Evolutionary conservation across 345 rosid genomes (phyloP).

Genomic region (Boechera stricta): DNA sequence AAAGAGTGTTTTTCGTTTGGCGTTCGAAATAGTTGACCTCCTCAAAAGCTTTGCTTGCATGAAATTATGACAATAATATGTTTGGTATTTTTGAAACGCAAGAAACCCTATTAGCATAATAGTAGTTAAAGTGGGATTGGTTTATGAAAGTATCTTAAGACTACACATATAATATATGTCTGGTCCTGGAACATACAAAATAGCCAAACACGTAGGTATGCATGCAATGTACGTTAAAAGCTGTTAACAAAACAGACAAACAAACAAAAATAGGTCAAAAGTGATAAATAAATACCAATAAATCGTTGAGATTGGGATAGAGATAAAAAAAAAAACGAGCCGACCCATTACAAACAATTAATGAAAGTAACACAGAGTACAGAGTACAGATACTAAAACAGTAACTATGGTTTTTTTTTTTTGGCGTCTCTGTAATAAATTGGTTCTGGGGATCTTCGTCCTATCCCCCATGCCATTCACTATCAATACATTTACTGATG

Average conservation of each 20-base stretch:
- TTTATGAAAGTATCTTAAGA: not conserved
- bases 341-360: conserved; percentile 31
- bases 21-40: not conserved
- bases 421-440: conserved; percentile 44
- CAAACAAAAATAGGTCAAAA: not conserved
- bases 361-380: conserved; percentile 20
- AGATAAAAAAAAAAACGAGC: conserved; percentile 22
- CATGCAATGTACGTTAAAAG: conserved; percentile 45
- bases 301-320: conserved; percentile 22
- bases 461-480: conserved; percentile 33
- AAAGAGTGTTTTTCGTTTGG: not conserved
- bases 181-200: conserved; percentile 33
- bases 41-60: not conserved
- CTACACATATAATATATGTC: not conserved
- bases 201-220: conserved; percentile 38
- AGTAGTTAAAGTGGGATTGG: not conserved
- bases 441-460: conserved; percentile 45
- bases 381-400: conserved; percentile 39
- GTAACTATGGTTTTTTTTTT: conserved; percentile 35
- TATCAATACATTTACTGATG: conserved; percentile 43
- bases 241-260: conserved; percentile 35
- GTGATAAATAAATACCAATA: conserved; percentile 27
- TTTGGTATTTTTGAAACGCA: conserved; percentile 8
- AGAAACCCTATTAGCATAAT: not conserved
- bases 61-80: conserved; percentile 5